Conservation (phyloP, 1,139 yeast species). For the Magnusiomyces clavatus region DNA sequence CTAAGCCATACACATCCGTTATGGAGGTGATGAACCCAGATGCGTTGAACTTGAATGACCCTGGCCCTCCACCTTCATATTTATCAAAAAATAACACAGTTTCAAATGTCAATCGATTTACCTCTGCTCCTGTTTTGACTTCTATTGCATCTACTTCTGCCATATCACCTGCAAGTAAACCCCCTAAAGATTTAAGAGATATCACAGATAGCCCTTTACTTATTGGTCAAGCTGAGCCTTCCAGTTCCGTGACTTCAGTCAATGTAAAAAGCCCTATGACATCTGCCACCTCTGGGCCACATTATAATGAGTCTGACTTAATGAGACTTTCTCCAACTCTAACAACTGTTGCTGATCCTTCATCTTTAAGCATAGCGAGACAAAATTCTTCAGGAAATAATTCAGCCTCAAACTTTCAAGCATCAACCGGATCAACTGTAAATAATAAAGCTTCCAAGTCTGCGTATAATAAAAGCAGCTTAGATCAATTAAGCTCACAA, state of each 20-base stretch:
- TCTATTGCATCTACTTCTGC: not conserved
- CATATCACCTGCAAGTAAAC: constrained; percentile 3
- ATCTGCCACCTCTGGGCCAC: not conserved
- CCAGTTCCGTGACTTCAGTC: constrained; percentile 13
- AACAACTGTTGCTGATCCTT: not conserved
- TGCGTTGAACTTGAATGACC: constrained; percentile 2
- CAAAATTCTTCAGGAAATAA: not conserved
- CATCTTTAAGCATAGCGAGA: not conserved
- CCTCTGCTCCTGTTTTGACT: constrained; percentile 1
- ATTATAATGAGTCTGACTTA: constrained; percentile 2
- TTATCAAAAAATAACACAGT: not conserved
- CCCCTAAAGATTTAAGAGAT: constrained; percentile 1
- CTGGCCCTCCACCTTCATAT: constrained; percentile 6
- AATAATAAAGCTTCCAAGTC: not conserved
- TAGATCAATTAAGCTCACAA: too few species aligned
- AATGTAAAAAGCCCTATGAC: constrained; percentile 16
- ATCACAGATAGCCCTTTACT: constrained; percentile 13
- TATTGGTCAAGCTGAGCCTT: constrained; percentile 17
- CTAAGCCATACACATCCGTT: not conserved
- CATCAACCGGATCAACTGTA: not conserved
- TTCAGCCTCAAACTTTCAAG: not conserved
- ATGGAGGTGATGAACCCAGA: not conserved
- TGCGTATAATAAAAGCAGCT: not conserved
- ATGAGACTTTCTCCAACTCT: constrained; percentile 1
- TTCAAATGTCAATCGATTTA: too few species aligned